Conservation (phyloP, 257 asterid genomes). For the Solanum arcanum region DNA sequence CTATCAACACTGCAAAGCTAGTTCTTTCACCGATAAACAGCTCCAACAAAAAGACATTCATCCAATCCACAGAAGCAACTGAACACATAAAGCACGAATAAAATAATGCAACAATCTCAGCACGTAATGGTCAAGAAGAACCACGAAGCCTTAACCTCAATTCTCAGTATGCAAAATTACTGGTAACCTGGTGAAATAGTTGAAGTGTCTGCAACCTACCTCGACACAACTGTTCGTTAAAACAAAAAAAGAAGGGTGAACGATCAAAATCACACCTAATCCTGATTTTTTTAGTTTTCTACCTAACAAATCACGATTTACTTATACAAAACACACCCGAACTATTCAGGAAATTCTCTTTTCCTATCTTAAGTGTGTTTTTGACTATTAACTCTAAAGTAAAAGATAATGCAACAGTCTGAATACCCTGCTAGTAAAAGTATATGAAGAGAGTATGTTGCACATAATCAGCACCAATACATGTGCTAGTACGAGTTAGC, state of each 20-base stretch:
- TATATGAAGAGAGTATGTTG: background rate
- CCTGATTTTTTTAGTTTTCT: background rate
- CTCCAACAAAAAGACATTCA: background rate
- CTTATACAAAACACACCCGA: background rate
- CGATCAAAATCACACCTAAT: background rate
- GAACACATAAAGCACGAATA: background rate
- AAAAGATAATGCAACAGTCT: background rate
- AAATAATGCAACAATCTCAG: background rate
- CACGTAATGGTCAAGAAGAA: constrained; percentile 17
- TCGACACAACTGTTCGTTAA: rapidly evolving
- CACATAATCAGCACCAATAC: background rate
- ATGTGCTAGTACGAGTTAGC: background rate
- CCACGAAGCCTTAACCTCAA: background rate
- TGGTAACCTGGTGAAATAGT: background rate
- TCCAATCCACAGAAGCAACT: background rate
- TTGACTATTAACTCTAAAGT: background rate
- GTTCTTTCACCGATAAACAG: background rate
- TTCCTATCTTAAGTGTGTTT: background rate
- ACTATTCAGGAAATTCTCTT: background rate
- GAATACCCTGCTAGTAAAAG: background rate
- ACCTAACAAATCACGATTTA: background rate
- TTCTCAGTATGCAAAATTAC: background rate
- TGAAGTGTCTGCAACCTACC: background rate
- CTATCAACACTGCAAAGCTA: background rate
- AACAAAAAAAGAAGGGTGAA: background rate